These are phyloP conservation scores for Apiospora hydei DNA, from an alignment of 2,329 filamentous ascomycete species.

Conservation along the genomic window DNA sequence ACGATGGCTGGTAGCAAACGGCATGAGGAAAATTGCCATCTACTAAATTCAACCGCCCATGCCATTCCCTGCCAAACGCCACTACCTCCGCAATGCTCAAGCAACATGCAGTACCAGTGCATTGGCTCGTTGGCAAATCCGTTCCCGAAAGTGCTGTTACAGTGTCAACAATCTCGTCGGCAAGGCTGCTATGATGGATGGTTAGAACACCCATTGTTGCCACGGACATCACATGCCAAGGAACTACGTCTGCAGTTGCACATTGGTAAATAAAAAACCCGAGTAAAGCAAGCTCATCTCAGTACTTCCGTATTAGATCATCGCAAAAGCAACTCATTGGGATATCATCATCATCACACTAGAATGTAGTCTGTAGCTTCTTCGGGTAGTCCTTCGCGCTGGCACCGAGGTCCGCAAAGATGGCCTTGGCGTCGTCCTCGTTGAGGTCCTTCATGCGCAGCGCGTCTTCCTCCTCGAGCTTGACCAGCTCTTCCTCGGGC, in stretches of 20 bases:
- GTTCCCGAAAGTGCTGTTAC: background rate
- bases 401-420: slow-evolving; percentile 56
- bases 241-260: too few relatives aligned
- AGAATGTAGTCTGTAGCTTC: slow-evolving; percentile 66
- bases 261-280: background rate
- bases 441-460: slow-evolving; percentile 65
- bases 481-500: slow-evolving; percentile 74
- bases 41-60: background rate
- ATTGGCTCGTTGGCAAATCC: too few relatives aligned
- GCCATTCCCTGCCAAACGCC: background rate
- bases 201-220: too few relatives aligned
- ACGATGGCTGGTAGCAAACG: background rate
- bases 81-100: too few relatives aligned
- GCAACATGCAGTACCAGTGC: too few relatives aligned
- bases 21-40: background rate
- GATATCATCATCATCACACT: too few relatives aligned
- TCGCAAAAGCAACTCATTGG: too few relatives aligned
- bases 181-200: too few relatives aligned
- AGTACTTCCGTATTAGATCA: too few relatives aligned
- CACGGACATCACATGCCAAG: background rate
- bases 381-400: slow-evolving; percentile 68
- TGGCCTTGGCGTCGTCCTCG: slow-evolving; percentile 52
- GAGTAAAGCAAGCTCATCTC: slow-evolving; percentile 5
- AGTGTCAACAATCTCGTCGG: too few relatives aligned
- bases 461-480: slow-evolving; percentile 78